Evolutionary conservation across 2,329 filamentous ascomycete genomes (phyloP), one percentile per base, ranked within the genome.

Genomic region (Elsinoe batatas): DNA sequence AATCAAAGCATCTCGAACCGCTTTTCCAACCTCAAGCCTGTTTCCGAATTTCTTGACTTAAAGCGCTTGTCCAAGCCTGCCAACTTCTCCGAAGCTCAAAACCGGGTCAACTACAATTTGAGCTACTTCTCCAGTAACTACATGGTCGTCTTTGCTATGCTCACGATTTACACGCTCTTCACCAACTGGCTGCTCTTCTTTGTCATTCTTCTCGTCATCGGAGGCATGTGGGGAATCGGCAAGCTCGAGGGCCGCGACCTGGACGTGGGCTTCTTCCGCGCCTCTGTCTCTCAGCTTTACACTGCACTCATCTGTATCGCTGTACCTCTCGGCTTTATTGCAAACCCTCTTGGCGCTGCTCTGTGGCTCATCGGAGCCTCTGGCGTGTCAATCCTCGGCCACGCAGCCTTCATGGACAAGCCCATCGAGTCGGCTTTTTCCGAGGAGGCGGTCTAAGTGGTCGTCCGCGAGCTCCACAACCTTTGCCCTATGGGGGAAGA

Each of bases 361-460:
- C 83, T 97, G 65, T 97, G 93, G 93, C 81, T 98, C 69, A 89
- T 97, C 68, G 93, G 93, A 70, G 93, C 93, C 65, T 91, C 87
- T 64, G 91, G 89, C 71, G 89, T 96, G 70, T 88, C 85, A 70
- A 94, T 97, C 64, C 77, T 97, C 63, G 93, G 93, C 74, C 93
- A 98, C 76, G 93, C 93, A 64, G 81, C 90, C 61, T 83, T 97
- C 70, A 84, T 97, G 86, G 91, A 97, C 72, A 96, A 95, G 82
- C 91, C 91, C 58, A 95, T 97, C 79, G 93, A 97, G 84, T 91
- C 94, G 91, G 91, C 91, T 96, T 98, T 98, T 96, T 96, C 91
- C 81, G 93, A 94, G 91, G 93, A 98, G 91, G 91, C 93, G 91
- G 93, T 98, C 87, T 98, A 97, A 84, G 81, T 94, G 91, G 91